A percentile compares a stretch with the other conserved stretches of the same genome.
These are phyloP conservation scores for Aspergillus kassunensis DNA, from an alignment of 495 filamentous ascomycete species.

Conservation along the genomic window DNA sequence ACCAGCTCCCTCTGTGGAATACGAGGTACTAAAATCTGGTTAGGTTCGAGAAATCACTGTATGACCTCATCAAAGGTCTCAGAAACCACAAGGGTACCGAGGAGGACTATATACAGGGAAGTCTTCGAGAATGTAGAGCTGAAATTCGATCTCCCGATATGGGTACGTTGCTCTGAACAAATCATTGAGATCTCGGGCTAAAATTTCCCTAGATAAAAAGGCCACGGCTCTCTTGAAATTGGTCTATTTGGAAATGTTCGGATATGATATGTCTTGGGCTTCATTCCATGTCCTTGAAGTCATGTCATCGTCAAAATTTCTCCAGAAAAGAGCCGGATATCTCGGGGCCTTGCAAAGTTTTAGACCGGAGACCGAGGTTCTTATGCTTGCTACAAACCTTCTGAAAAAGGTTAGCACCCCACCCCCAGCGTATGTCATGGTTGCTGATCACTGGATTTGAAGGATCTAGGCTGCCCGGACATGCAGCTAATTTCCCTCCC, in stretches of 20 bases:
- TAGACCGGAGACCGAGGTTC: conserved; percentile 87
- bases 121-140: conserved; percentile 86
- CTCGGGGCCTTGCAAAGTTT: conserved; percentile 97
- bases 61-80: conserved; percentile 95
- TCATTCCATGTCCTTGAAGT: conserved; percentile 97
- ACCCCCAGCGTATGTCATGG: not conserved
- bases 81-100: conserved; percentile 92
- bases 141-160: conserved; percentile 90
- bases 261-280: conserved; percentile 99
- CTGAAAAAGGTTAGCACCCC: conserved; percentile 77
- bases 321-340: conserved; percentile 93
- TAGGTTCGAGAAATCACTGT: conserved; percentile 98
- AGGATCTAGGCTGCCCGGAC: conserved; percentile 77
- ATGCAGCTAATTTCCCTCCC: conserved; percentile 78
- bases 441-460: conserved; percentile 9
- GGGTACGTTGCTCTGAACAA: conserved; percentile 47
- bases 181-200: conserved; percentile 13
- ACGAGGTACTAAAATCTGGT: not conserved
- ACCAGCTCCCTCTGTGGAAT: not conserved
- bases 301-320: conserved; percentile 92
- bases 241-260: conserved; percentile 97
- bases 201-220: conserved; percentile 70
- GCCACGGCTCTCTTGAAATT: conserved; percentile 92
- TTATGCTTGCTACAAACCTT: conserved; percentile 96
- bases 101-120: conserved; percentile 86